A percentile compares a stretch with the other conserved stretches of the same genome.
Conservation (phyloP, 2,329 filamentous ascomycete genomes). For the Xylaria sp. region DNA sequence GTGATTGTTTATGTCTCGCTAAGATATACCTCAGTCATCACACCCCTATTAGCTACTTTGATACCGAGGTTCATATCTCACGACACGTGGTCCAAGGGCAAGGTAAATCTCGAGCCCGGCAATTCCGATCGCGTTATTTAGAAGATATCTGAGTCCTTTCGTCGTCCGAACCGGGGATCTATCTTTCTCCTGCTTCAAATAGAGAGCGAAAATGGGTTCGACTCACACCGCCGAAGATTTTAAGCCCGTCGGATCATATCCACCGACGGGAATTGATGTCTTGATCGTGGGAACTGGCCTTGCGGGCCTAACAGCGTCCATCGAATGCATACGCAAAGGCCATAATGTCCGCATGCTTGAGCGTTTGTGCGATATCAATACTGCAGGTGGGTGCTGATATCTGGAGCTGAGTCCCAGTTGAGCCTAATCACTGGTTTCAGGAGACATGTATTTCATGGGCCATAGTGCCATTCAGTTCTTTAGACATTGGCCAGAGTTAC, state of each 20-base stretch:
- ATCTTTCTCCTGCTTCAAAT: background rate
- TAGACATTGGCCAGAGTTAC: conserved; percentile 64
- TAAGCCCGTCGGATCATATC: conserved; percentile 63
- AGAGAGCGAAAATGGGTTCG: conserved; percentile 41
- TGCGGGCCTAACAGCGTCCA: conserved; percentile 68
- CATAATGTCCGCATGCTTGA: conserved; percentile 62
- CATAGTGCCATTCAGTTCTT: conserved; percentile 65
- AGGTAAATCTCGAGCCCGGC: background rate
- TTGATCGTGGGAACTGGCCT: conserved; percentile 67
- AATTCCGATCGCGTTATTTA: background rate
- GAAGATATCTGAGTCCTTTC: conserved; percentile 11
- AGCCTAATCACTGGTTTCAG: conserved; percentile 44
- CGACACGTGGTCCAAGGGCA: background rate
- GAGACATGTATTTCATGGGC: conserved; percentile 70
- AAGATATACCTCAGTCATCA: background rate
- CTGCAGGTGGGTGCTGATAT: conserved; percentile 53
- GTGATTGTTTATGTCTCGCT: background rate
- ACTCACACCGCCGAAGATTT: conserved; percentile 48
- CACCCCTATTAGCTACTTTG: background rate
- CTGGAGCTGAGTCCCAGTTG: background rate
- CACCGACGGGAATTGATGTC: conserved; percentile 58
- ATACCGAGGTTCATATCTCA: background rate
- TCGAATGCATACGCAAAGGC: conserved; percentile 69
- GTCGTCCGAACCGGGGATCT: background rate
- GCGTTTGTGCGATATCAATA: conserved; percentile 60